A percentile compares a stretch with the other conserved stretches of the same genome.
Conservation (phyloP, 2,329 filamentous ascomycete species). For the Alternaria viburni region DNA sequence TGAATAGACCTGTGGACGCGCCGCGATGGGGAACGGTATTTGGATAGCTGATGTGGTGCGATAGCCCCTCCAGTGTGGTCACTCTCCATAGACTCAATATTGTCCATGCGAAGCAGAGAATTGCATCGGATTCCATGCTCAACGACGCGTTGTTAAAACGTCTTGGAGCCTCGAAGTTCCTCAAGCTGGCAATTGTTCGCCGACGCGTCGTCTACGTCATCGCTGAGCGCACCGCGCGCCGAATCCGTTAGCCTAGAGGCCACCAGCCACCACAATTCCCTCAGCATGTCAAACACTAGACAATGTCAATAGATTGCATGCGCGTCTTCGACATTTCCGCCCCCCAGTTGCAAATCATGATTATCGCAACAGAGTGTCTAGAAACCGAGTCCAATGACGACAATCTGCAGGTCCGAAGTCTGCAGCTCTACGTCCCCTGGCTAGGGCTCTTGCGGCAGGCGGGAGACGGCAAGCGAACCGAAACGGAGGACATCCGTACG, state of each 20-base stretch:
- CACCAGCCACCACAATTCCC: background rate
- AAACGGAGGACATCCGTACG: background rate
- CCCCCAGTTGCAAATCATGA: background rate
- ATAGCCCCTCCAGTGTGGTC: background rate
- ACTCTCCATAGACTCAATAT: background rate
- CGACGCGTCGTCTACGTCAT: background rate
- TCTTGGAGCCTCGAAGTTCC: background rate
- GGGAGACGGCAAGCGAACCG: background rate
- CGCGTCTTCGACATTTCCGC: background rate
- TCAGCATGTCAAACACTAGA: background rate
- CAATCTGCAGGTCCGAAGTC: background rate
- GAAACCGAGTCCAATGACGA: background rate
- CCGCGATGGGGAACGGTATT: background rate
- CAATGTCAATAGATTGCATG: background rate
- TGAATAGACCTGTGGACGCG: background rate
- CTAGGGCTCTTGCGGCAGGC: background rate
- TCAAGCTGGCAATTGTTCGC: background rate
- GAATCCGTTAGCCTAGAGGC: background rate
- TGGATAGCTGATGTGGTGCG: background rate
- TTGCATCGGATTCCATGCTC: background rate
- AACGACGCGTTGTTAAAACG: background rate
- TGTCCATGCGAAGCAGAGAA: background rate
- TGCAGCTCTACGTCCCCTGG: background rate
- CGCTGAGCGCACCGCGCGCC: background rate
- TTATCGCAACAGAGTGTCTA: background rate